Conservation (phyloP, 1,139 yeast species). For the Zygoascus sp. region DNA sequence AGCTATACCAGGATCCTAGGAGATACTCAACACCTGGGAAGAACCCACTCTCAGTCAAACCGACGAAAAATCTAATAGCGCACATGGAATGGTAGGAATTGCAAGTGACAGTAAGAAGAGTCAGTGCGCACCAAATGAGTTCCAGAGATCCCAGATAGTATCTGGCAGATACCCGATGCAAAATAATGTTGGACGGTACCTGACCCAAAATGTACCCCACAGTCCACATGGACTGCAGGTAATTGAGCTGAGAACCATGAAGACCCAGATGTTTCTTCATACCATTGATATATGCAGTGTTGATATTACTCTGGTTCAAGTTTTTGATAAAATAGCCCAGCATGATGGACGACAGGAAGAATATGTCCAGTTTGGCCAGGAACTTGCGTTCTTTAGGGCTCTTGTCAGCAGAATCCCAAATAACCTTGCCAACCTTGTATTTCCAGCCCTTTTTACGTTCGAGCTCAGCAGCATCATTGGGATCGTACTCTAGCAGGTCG, state of each 20-base stretch:
- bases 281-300: constrained; percentile 56
- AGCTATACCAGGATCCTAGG: constrained; percentile 47
- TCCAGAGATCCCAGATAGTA: constrained; percentile 51
- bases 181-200: constrained; percentile 51
- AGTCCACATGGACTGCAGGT: constrained; percentile 50
- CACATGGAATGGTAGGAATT: constrained; percentile 41
- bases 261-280: constrained; percentile 49
- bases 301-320: constrained; percentile 30
- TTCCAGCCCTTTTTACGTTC: constrained; percentile 18
- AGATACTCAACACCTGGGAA: constrained; percentile 52
- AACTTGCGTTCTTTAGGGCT: constrained; percentile 27
- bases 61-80: constrained; percentile 52
- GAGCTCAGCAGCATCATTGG: constrained; percentile 4
- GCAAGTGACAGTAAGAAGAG: constrained; percentile 46
- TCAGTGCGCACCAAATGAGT: constrained; percentile 49
- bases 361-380: constrained; percentile 31
- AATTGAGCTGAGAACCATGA: constrained; percentile 47
- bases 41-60: constrained; percentile 51
- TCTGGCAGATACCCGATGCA: constrained; percentile 51
- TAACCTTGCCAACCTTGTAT: constrained; percentile 19
- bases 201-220: constrained; percentile 59
- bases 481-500: background rate
- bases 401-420: constrained; percentile 35
- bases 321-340: constrained; percentile 31
- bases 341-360: constrained; percentile 26